phyloP scores from a whole-genome alignment of 2,329 filamentous ascomycete species.

The Penicillium sp. region DNA sequence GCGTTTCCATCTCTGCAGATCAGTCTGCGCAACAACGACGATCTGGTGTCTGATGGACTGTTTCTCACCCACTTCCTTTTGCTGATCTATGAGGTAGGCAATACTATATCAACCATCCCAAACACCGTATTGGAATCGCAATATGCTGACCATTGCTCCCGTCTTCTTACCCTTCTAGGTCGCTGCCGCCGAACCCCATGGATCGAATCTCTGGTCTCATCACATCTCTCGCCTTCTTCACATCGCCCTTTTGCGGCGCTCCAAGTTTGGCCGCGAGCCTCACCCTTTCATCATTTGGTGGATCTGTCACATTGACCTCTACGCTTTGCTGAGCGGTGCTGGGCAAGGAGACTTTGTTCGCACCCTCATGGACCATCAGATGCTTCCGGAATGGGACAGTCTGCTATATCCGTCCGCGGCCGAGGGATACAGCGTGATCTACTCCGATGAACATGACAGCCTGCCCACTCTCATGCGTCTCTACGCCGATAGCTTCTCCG shows the following conservation, averaged over 20 bases:
- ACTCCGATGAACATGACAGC: slow-evolving; percentile 33
- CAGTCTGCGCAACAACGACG: slow-evolving; percentile 41
- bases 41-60: slow-evolving; percentile 52
- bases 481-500: slow-evolving; percentile 41
- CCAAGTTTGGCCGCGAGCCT: slow-evolving; percentile 41
- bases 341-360: slow-evolving; percentile 47
- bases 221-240: slow-evolving; percentile 49
- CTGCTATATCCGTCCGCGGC: slow-evolving; percentile 34
- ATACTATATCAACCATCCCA: slow-evolving; percentile 10
- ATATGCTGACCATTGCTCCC: background rate
- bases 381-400: slow-evolving; percentile 41
- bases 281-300: slow-evolving; percentile 51
- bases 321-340: slow-evolving; percentile 49
- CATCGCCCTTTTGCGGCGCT: slow-evolving; percentile 45
- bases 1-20: slow-evolving; percentile 46
- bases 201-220: slow-evolving; percentile 49
- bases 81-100: slow-evolving; percentile 52
- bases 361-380: slow-evolving; percentile 43
- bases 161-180: slow-evolving; percentile 28
- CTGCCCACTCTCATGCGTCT: slow-evolving; percentile 40
- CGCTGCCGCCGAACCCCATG: slow-evolving; percentile 41
- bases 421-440: slow-evolving; percentile 32
- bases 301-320: slow-evolving; percentile 51
- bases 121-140: slow-evolving; percentile 12
- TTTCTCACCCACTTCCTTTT: slow-evolving; percentile 54